Base-by-base conservation (phyloP, 345 rosid species). In the Bruguiera parviflora region DNA sequence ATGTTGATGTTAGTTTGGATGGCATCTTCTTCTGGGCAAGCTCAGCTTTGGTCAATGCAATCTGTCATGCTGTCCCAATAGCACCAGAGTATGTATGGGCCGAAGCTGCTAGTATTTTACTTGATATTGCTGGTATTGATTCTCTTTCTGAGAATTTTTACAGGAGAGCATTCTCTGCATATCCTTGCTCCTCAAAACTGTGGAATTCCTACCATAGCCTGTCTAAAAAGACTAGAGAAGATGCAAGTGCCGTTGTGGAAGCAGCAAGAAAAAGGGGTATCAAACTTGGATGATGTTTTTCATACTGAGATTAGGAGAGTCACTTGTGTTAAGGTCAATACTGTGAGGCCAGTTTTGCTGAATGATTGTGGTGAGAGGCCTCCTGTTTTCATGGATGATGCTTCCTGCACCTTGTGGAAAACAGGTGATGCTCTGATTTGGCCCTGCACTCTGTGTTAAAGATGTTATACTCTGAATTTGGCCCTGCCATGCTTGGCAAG, bases 1-100 rank as follows among this genome's bases (percentile, higher is more conserved):
- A 65, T 62, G 8, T 43, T 13, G 58, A 67, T 19, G 74, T 69
- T 58, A 32, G 73, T 61, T 73, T 81, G 20, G 70, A 84, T 24
- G 69, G 96, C 70, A 65, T 95, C 47, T 69, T 82, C 35, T 95
- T 83, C 70, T 92, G 98, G 99, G 86, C 90, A 8, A 73, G 89
- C 79, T 78, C 85, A 28, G 77, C 77, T 58, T 73, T 94, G 78
- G 81, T 81, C 15, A 77, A 73, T 31, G 72, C 96, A 20, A 63
- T 94, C 33, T 87, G 84, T 60, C 88, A 83, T 53, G 92, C 89
- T 3, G 47, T 94, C 33, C 97, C 97, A n/a, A 61, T 92, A 53
- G 87, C 98, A 61, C 96, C 98, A 0, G 99, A 90, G 84, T 78
- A 64, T 70, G 77, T 75, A 53, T 95, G 94, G 97, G 92, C 84